phyloP scores from a whole-genome alignment of 176 grass and related monocot species.

The Hordeum vulgare region MorexV3_pseudomolecules_assembly NC_058520.1:134225390-134225889 shows the following conservation, averaged over 20 bases:
- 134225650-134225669: slow-evolving; percentile 91
- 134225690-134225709: slow-evolving; percentile 84
- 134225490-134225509: slow-evolving; percentile 88
- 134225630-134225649: slow-evolving; percentile 91
- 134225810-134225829: slow-evolving; percentile 99
- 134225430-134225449: background rate
- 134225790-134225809: slow-evolving; percentile 40
- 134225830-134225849: slow-evolving; percentile 66
- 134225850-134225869: slow-evolving; percentile 84
- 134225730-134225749: slow-evolving; percentile 81
- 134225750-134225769: slow-evolving; percentile 80
- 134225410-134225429: background rate
- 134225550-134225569: slow-evolving; percentile 87
- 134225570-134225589: slow-evolving; percentile 84
- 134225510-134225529: slow-evolving; percentile 91
- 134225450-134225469: background rate
- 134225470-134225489: slow-evolving; percentile 78
- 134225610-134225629: slow-evolving; percentile 82
- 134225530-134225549: slow-evolving; percentile 87
- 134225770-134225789: slow-evolving; percentile 76
- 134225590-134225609: background rate
- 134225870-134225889: slow-evolving; percentile 58
- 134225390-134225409: background rate
- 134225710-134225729: slow-evolving; percentile 92
- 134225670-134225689: slow-evolving; percentile 91